A percentile compares a stretch with the other conserved stretches of the same genome.
Conservation (phyloP, 768 basidiomycete genomes). For the Pleurotus pulmonarius region DNA sequence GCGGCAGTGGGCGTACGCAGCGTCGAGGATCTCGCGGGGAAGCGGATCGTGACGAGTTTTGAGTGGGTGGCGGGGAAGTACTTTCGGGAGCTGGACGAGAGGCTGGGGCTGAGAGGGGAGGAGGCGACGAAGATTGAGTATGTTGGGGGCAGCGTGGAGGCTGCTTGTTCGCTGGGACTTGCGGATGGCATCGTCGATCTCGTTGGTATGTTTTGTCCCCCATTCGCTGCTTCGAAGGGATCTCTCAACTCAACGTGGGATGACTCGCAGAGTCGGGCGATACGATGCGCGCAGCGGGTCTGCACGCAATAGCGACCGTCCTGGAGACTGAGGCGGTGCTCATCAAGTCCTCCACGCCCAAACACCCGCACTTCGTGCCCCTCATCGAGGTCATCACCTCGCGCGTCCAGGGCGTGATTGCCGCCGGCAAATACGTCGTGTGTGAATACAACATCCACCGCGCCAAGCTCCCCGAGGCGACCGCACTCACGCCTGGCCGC, state of each 20-base stretch:
- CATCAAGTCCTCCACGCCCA: constrained; percentile 71
- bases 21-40: constrained; percentile 81
- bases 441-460: constrained; percentile 92
- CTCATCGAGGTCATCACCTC: constrained; percentile 78
- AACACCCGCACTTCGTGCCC: constrained; percentile 56
- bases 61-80: constrained; percentile 82
- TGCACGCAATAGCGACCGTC: constrained; percentile 89
- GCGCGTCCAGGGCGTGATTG: constrained; percentile 90
- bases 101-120: constrained; percentile 46
- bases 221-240: neutral
- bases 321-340: constrained; percentile 85
- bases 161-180: constrained; percentile 92
- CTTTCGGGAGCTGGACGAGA: constrained; percentile 65
- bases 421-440: constrained; percentile 80
- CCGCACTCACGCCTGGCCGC: constrained; percentile 80
- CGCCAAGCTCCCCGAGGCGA: constrained; percentile 55
- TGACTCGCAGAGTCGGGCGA: constrained; percentile 83
- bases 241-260: neutral
- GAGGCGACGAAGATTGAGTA: constrained; percentile 84
- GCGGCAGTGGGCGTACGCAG: constrained; percentile 55
- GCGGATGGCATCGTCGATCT: constrained; percentile 99
- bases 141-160: constrained; percentile 96
- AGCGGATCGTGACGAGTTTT: constrained; percentile 92
- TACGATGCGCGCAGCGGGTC: constrained; percentile 97
- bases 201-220: constrained; percentile 60